Base-by-base conservation (phyloP, 768 basidiomycete species). In the Tylopilus sp. region DNA sequence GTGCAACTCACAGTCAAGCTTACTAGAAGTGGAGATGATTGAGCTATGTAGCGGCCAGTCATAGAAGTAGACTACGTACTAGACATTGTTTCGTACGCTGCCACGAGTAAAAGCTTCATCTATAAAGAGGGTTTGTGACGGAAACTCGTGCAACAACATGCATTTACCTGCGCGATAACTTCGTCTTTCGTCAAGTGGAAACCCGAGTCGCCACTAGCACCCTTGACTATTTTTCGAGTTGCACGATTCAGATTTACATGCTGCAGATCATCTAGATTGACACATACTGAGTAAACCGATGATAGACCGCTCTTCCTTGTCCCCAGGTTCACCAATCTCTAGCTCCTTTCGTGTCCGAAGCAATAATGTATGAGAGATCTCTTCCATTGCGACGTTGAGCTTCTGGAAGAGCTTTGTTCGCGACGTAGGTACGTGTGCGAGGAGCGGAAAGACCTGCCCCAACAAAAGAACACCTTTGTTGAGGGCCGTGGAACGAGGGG, bases 311-410 rank as follows among this genome's bases (percentile, higher is more conserved):
- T 68, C 65, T 30, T 60, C 64, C 13, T 63, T 61, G 8, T 41
- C 60, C 0, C 55, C 64, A 17, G 60, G 44, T 7, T 57, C 57
- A 19, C 53, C 57, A 0, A 58, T 54, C 25, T 68, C 68, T 38
- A 67, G 63, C 48, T 71, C 76, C 45, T 63, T 63, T 48, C 69
- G 62, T 14, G 67, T 74, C 36, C 70, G 64, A n/a, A 68, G 64
- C 11, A 80, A 53, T 5, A 81, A 55, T 13, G 66, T 68, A 34
- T 71, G 65, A 0, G 76, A 76, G 24, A 80, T 76, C 1, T 65
- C 64, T 2, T 62, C 62, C 69, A 78, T 70, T 2, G 74, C 70
- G 16, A 19, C 7, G 9, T 62, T 64, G 19, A 80, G 54, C 17
- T 69, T 65, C n/a, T 50, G 50, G n/a, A 74, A 31, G n/a, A 72